Evolutionary conservation across 306 rosid species (phyloP).

Genomic region (Malus fusca): DNA sequence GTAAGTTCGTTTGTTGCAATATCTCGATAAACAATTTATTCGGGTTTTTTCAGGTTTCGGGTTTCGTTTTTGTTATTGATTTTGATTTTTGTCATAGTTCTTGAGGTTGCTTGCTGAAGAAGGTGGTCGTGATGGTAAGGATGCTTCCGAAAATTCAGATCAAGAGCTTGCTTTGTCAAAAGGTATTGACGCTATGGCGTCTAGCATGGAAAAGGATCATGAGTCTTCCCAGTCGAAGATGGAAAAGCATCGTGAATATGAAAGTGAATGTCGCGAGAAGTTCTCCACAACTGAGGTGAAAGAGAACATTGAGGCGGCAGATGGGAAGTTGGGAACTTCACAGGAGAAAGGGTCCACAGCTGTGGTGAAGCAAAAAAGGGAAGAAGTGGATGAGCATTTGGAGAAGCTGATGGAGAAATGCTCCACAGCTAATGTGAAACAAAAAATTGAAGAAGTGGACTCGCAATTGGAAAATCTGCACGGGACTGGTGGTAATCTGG

Average conservation of each 20-base stretch:
- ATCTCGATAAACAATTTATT: neutral
- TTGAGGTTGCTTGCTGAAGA: slow-evolving; percentile 70
- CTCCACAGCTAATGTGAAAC: slow-evolving; percentile 22
- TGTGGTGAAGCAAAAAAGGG: slow-evolving; percentile 24
- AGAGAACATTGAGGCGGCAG: slow-evolving; percentile 32
- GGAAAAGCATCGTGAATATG: slow-evolving; percentile 53
- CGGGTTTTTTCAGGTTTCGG: neutral
- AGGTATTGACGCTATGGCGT: slow-evolving; percentile 52
- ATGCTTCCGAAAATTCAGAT: slow-evolving; percentile 46
- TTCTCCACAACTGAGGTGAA: slow-evolving; percentile 34
- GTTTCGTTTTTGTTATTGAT: neutral
- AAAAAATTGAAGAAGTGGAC: slow-evolving; percentile 26
- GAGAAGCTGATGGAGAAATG: slow-evolving; percentile 26
- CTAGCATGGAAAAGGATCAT: slow-evolving; percentile 35
- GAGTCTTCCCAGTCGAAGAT: slow-evolving; percentile 40
- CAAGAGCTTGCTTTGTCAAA: slow-evolving; percentile 61
- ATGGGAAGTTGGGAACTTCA: slow-evolving; percentile 1
- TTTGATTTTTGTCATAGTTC: slow-evolving; percentile 40
- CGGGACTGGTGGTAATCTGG: slow-evolving; percentile 17
- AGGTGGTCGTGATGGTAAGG: slow-evolving; percentile 33
- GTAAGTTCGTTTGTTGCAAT: slow-evolving; percentile 30
- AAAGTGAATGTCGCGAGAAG: slow-evolving; percentile 57
- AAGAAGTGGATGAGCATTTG: slow-evolving; percentile 16
- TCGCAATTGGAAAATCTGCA: slow-evolving; percentile 18
- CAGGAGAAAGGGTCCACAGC: slow-evolving; percentile 28